phyloP scores from a whole-genome alignment of 2,329 filamentous ascomycete species.

The Aspergillus felis region DNA sequence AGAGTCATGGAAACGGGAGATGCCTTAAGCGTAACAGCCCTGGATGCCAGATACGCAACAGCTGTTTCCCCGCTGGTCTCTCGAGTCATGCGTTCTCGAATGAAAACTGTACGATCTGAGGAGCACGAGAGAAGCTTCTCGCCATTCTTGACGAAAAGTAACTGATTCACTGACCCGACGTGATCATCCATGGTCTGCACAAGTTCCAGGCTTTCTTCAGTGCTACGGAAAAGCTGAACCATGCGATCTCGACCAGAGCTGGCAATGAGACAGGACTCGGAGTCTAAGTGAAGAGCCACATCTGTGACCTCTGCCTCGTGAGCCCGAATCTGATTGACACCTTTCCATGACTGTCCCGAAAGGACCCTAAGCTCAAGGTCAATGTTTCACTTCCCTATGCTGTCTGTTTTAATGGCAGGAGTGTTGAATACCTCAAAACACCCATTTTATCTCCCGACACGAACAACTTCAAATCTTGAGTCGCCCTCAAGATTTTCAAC shows the following conservation, averaged over 20 bases:
- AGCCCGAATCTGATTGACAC: slow-evolving; percentile 71
- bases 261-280: slow-evolving; percentile 64
- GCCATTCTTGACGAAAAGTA: slow-evolving; percentile 71
- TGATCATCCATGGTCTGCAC: slow-evolving; percentile 93
- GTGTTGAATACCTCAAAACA: slow-evolving; percentile 55
- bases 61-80: slow-evolving; percentile 52
- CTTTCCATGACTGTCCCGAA: slow-evolving; percentile 52
- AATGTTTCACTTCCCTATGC: slow-evolving; percentile 4
- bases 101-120: slow-evolving; percentile 78
- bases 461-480: slow-evolving; percentile 61
- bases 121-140: slow-evolving; percentile 77
- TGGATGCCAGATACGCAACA: slow-evolving; percentile 72
- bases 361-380: slow-evolving; percentile 26
- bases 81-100: slow-evolving; percentile 72
- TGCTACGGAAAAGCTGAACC: slow-evolving; percentile 77
- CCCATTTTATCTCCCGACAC: slow-evolving; percentile 84
- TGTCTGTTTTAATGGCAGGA: not conserved
- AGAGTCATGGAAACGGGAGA: slow-evolving; percentile 82
- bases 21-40: slow-evolving; percentile 76
- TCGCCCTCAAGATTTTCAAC: slow-evolving; percentile 56
- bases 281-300: slow-evolving; percentile 66
- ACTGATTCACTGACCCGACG: slow-evolving; percentile 73
- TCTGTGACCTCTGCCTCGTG: slow-evolving; percentile 82
- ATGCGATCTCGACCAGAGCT: slow-evolving; percentile 85
- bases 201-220: slow-evolving; percentile 62